phyloP scores from a whole-genome alignment of 83 land plant species.

The Larix sibirica region DNA sequence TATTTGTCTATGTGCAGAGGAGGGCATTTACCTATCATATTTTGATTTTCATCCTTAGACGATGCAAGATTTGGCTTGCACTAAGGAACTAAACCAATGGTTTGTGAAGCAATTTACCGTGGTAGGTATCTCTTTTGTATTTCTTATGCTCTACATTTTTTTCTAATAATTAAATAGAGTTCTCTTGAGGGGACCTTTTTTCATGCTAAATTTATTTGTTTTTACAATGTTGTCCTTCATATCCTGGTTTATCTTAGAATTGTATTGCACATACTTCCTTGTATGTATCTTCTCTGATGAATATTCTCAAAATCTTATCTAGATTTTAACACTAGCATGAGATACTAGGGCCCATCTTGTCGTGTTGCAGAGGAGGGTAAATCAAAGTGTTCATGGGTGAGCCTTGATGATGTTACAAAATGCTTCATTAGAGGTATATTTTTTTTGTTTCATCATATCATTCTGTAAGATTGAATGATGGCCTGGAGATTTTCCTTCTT shows the following conservation, averaged over 20 bases:
- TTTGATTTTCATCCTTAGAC: constrained; percentile 82
- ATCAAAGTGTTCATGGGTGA: constrained; percentile 95
- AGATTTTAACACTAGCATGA: not conserved
- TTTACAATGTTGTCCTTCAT: not conserved
- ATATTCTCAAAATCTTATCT: not conserved
- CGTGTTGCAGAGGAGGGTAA: constrained; percentile 98
- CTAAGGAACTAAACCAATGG: constrained; percentile 86
- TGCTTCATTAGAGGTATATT: constrained; percentile 60
- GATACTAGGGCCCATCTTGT: constrained; percentile 81
- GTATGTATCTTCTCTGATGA: not conserved
- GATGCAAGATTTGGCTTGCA: constrained; percentile 79
- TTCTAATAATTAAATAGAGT: not conserved
- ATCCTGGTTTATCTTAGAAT: not conserved
- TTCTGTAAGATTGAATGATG: not conserved
- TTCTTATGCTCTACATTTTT: not conserved
- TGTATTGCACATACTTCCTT: not conserved
- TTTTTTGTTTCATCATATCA: not conserved
- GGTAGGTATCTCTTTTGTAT: constrained; percentile 32
- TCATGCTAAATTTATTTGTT: not conserved
- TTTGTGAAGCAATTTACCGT: constrained; percentile 92
- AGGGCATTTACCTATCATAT: constrained; percentile 88
- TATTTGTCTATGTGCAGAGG: constrained; percentile 50
- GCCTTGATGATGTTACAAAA: constrained; percentile 90
- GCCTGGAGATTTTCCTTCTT: not conserved
- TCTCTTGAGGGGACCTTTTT: not conserved